Conservation (phyloP, 495 filamentous ascomycete genomes). For the Hypoxylon lenormandii region DNA sequence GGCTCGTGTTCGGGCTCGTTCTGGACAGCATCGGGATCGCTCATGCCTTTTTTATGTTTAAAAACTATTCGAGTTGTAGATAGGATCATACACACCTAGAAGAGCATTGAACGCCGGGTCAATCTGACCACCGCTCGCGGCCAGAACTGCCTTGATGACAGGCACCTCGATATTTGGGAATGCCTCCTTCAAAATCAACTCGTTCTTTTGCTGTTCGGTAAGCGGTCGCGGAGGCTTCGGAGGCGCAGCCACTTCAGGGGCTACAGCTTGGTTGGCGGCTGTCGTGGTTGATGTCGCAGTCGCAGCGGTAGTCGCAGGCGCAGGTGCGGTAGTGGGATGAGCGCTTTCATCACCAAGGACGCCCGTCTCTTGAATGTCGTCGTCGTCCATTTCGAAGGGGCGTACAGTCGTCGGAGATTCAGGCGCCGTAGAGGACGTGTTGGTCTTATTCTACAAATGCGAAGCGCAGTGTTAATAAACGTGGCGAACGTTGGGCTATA, state of each 20-base stretch:
- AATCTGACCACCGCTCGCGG: constrained; percentile 85
- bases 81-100: constrained; percentile 68
- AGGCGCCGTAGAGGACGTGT: constrained; percentile 56
- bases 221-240: constrained; percentile 89
- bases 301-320: constrained; percentile 55
- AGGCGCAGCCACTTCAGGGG: constrained; percentile 68
- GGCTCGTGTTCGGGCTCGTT: constrained; percentile 62
- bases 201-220: constrained; percentile 82
- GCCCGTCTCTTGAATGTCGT: constrained; percentile 74
- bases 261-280: constrained; percentile 49
- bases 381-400: constrained; percentile 88
- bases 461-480: constrained; percentile 19
- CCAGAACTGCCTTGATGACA: constrained; percentile 88
- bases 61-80: constrained; percentile 5
- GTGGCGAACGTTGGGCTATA: neutral
- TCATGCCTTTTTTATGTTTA: constrained; percentile 75
- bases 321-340: constrained; percentile 39
- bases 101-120: constrained; percentile 97
- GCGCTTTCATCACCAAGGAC: constrained; percentile 57
- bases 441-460: constrained; percentile 49
- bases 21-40: constrained; percentile 85
- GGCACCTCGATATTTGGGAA: constrained; percentile 84
- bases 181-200: constrained; percentile 90
- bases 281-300: constrained; percentile 52
- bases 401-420: constrained; percentile 88